Evolutionary conservation across 148 eudicot species (phyloP).

Genomic region (Chenopodium berlandieri): DNA sequence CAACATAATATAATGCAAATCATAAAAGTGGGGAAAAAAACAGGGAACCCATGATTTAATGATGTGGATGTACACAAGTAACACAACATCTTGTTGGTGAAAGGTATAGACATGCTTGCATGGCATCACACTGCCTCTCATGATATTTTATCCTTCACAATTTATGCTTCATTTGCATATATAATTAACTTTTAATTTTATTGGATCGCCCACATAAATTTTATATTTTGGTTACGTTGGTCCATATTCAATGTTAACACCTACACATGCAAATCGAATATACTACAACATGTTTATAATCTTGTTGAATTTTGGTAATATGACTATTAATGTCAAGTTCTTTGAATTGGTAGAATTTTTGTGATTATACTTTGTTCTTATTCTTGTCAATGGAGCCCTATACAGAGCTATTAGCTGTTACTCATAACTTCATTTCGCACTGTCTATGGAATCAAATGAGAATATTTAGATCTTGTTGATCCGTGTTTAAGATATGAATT

Average conservation of each 20-base stretch:
- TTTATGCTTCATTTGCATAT: neutral
- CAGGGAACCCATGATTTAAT: neutral
- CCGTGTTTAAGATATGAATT: neutral
- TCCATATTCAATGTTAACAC: slow-evolving; percentile 13
- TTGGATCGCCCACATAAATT: neutral
- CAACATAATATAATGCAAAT: neutral
- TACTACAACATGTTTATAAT: too few species aligned
- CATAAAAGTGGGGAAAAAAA: neutral
- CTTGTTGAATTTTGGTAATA: neutral
- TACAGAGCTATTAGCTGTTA: neutral
- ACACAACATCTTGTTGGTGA: slow-evolving; percentile 18
- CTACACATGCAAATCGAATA: neutral
- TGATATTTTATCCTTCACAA: slow-evolving; percentile 7
- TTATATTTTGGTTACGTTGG: neutral
- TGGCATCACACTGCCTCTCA: slow-evolving; percentile 15
- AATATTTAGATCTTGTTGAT: neutral
- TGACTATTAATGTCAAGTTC: neutral
- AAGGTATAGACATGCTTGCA: slow-evolving; percentile 30
- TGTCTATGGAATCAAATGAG: neutral
- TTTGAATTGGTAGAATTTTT: neutral
- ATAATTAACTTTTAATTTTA: neutral
- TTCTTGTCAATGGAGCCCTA: neutral
- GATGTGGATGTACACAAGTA: slow-evolving; percentile 21
- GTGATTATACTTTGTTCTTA: neutral
- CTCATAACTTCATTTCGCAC: neutral